A percentile compares a stretch with the other conserved stretches of the same genome.
phyloP scores from a whole-genome alignment of 768 basidiomycete species.

The Mycena latifolia region DNA sequence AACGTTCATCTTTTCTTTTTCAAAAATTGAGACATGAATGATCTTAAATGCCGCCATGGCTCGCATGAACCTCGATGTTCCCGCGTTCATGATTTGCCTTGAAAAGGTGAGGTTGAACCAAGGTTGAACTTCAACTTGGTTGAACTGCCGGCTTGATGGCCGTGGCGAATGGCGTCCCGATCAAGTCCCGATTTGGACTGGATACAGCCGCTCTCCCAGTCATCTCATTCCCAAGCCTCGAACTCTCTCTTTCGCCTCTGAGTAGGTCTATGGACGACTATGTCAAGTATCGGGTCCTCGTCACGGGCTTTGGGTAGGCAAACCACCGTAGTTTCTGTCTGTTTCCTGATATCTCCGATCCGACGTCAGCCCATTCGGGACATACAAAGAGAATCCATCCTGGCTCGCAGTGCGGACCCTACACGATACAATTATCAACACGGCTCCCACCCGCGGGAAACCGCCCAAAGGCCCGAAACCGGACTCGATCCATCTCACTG shows the following conservation, averaged over 20 bases:
- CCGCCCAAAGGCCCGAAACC: conserved; percentile 30
- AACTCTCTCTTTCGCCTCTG: background rate
- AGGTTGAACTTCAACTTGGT: too few relatives aligned
- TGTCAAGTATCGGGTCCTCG: conserved; percentile 27
- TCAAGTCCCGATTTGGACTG: too few relatives aligned
- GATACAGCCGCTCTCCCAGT: too few relatives aligned
- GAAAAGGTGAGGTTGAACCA: too few relatives aligned
- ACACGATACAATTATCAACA: conserved; percentile 63
- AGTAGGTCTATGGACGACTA: background rate
- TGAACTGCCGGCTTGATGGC: too few relatives aligned
- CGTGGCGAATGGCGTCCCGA: too few relatives aligned
- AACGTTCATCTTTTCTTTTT: too few relatives aligned
- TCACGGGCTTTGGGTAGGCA: conserved; percentile 35
- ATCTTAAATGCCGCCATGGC: too few relatives aligned
- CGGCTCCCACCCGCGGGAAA: conserved; percentile 18
- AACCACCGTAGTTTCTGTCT: background rate
- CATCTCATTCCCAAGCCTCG: too few relatives aligned
- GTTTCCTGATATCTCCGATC: background rate
- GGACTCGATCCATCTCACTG: conserved; percentile 29
- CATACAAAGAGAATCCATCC: conserved; percentile 72
- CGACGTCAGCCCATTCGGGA: conserved; percentile 63
- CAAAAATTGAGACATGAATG: too few relatives aligned
- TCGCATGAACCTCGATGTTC: too few relatives aligned
- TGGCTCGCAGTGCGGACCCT: conserved; percentile 78
- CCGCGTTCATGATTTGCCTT: too few relatives aligned